Percentiles rank a stretch among this genome's conserved stretches.
Evolutionary conservation across 1,139 yeast species (phyloP).

Genomic region (Tardiomyces digboiensis): DNA sequence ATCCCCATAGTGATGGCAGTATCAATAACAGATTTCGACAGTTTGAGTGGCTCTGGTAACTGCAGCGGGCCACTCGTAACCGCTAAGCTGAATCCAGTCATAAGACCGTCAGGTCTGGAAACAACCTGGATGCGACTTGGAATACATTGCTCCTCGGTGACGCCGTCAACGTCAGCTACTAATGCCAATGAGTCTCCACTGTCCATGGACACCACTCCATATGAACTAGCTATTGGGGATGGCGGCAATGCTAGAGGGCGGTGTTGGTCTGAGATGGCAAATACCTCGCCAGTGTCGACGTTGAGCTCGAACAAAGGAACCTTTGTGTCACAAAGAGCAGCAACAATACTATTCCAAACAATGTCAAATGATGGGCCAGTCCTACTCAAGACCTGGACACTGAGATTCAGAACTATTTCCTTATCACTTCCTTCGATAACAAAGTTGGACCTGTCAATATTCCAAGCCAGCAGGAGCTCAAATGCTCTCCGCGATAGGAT

Average conservation of each 20-base stretch:
- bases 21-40: background rate
- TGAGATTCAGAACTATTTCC: constrained; percentile 61
- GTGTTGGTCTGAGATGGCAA: background rate
- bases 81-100: constrained; percentile 13
- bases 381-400: constrained; percentile 68
- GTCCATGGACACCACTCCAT: background rate
- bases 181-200: constrained; percentile 25
- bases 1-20: background rate
- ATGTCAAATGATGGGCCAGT: constrained; percentile 76
- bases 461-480: constrained; percentile 32
- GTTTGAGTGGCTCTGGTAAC: background rate
- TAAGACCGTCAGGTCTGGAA: constrained; percentile 16
- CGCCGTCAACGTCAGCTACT: constrained; percentile 69
- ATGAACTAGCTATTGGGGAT: background rate
- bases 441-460: constrained; percentile 29
- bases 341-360: constrained; percentile 59
- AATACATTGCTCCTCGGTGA: constrained; percentile 56
- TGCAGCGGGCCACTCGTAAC: constrained; percentile 5
- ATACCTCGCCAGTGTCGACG: constrained; percentile 7
- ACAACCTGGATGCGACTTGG: constrained; percentile 36
- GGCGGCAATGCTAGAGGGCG: background rate
- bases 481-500: constrained; percentile 59
- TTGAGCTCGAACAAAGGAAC: constrained; percentile 54
- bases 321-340: constrained; percentile 50
- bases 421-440: constrained; percentile 28